phyloP scores from a whole-genome alignment of 163 green algal species.

The Scenedesmus sp. region DNA sequence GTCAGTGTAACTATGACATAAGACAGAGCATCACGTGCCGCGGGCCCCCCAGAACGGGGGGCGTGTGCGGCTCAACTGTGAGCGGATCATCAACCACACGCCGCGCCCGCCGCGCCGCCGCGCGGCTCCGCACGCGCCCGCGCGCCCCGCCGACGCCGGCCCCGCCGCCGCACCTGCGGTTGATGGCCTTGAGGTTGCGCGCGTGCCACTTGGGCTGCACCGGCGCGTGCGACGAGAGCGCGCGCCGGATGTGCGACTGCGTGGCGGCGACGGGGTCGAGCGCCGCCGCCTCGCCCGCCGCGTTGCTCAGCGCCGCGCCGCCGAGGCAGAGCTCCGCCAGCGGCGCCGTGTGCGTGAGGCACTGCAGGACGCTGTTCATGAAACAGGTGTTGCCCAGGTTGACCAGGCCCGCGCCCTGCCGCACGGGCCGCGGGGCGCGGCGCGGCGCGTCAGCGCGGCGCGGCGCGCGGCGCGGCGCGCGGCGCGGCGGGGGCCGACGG shows the following conservation, averaged over 20 bases:
- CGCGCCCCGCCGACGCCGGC: too few relatives aligned
- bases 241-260: conserved; percentile 63
- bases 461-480: too few relatives aligned
- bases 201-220: conserved; percentile 67
- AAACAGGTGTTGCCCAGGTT: conserved; percentile 96
- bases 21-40: conserved; percentile 51
- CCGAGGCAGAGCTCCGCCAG: conserved; percentile 65
- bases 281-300: conserved; percentile 18
- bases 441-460: background rate
- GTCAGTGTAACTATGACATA: conserved; percentile 88
- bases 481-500: too few relatives aligned
- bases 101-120: background rate
- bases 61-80: conserved; percentile 39
- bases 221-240: conserved; percentile 49
- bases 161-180: conserved; percentile 63
- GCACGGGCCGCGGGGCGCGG: background rate
- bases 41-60: conserved; percentile 34
- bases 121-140: background rate
- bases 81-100: conserved; percentile 62
- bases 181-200: conserved; percentile 66
- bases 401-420: conserved; percentile 60
- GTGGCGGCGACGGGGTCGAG: conserved; percentile 68
- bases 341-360: conserved; percentile 70
- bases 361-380: conserved; percentile 95
- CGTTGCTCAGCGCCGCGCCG: background rate